A percentile compares a stretch with the other conserved stretches of the same genome.
phyloP scores from a whole-genome alignment of 169 alveolate genomes.

The Theileria annulata region DNA sequence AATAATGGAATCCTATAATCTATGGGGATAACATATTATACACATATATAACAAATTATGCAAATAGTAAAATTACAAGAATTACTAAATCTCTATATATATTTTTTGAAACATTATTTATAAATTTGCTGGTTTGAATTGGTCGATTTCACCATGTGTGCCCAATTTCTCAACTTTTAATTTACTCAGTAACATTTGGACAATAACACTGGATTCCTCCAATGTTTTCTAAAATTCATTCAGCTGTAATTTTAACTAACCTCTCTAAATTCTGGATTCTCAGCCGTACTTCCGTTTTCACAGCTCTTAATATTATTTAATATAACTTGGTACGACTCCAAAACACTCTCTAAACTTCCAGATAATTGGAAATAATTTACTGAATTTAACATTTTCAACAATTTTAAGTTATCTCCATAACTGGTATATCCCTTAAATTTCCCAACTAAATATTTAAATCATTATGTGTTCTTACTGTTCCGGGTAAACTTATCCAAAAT shows the following conservation, averaged over 20 bases:
- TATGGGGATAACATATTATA: constrained; percentile 3
- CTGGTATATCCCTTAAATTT: neutral
- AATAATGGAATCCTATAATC: constrained; percentile 18
- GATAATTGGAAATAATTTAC: neutral
- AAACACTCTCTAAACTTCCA: neutral
- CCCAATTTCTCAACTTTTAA: neutral
- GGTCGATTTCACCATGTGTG: neutral
- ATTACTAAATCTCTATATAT: neutral
- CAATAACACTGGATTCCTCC: neutral
- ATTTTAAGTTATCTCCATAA: neutral
- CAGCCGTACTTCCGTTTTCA: neutral
- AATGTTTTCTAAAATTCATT: neutral
- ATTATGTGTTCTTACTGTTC: constrained; percentile 28
- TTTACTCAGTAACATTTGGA: neutral
- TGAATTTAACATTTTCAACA: neutral
- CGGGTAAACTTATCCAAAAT: constrained; percentile 15
- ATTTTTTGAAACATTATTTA: neutral
- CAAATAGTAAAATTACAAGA: neutral
- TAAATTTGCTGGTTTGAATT: too few relatives aligned
- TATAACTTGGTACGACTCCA: neutral
- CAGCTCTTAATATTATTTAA: neutral
- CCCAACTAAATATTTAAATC: neutral
- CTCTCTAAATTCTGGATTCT: neutral
- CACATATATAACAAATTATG: neutral
- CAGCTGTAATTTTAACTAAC: neutral